Base-by-base conservation (phyloP, 2,329 filamentous ascomycete genomes). In the Corinectria fuckeliana region DNA sequence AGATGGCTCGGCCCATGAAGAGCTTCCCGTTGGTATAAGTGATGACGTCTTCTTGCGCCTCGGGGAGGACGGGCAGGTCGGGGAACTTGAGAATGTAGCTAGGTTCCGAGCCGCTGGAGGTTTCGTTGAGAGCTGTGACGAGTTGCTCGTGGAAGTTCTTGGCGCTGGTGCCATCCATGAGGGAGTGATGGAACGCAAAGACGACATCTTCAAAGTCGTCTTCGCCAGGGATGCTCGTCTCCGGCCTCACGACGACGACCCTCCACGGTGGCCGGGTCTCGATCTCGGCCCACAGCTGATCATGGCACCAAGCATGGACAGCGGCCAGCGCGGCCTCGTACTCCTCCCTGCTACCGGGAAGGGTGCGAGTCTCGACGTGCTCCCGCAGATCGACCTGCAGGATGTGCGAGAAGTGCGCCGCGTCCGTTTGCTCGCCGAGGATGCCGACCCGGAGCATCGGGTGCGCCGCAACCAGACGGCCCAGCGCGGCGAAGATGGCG, bases 121-220 rank as follows among this genome's bases (percentile, higher is more conserved):
- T 28, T 13, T 58, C 51, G 56, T 76, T 78, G 2, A 86, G 72
- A 4, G 81, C 77, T 3, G 71, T 64, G 4, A 82, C 74, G 0
- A 87, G 71, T 2, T 75, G 72, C 26, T 76, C 70, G 60, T 87
- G 85, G 62, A 88, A 85, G 2, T 77, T 66, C 25, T 73, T 71
- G 0, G 79, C 80, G 62, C 80, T 79, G 11, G 77, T 73, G 1
- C 85, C 85, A 62, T 87, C 85, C 21, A 77, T 76, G 16, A 87
- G 72, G 0, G 78, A 75, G 63, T 87, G 85, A 60, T 87, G 85
- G 30, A 75, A 82, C 5, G 77, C 74, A 62, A 86, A 83, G 5
- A 79, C 62, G 11, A 84, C 59, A 48, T 85, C 78, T 30, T 78
- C 64, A 5, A 72, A 65, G 4, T 67, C 45, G 1, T 48, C 25